Percentiles rank a stretch among this genome's conserved stretches.
Evolutionary conservation across 805 yeast species (phyloP).

Genomic region (Myxozyma kluyveri): DNA sequence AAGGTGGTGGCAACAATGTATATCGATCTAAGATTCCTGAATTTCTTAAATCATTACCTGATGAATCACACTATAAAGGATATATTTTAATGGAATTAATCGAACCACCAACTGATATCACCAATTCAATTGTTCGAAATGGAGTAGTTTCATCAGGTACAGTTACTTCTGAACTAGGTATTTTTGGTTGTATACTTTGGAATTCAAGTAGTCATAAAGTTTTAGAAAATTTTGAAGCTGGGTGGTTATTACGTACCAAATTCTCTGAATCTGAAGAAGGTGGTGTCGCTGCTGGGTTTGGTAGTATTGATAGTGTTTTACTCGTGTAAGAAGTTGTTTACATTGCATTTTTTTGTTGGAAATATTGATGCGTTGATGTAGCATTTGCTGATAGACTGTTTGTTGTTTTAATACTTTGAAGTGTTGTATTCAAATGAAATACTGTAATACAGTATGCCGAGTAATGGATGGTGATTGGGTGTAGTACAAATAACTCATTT

Average conservation of each 20-base stretch:
- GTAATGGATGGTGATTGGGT: too few relatives aligned
- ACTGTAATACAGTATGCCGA: too few relatives aligned
- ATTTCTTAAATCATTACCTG: constrained; percentile 58
- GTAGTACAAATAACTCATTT: too few relatives aligned
- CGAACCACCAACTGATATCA: constrained; percentile 59
- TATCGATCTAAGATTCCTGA: constrained; percentile 81
- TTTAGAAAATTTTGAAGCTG: constrained; percentile 64
- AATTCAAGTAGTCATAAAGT: constrained; percentile 57
- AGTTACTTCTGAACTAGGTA: constrained; percentile 85
- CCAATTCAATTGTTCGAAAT: constrained; percentile 69
- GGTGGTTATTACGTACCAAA: constrained; percentile 86
- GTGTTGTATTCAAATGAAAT: too few relatives aligned
- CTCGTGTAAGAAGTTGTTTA: constrained; percentile 46
- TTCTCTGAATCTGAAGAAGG: constrained; percentile 89
- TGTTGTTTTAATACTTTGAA: too few relatives aligned
- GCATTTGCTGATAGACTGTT: too few relatives aligned
- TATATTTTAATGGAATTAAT: constrained; percentile 93
- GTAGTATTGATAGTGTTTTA: constrained; percentile 85
- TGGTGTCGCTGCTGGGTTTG: constrained; percentile 99
- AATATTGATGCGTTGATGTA: too few relatives aligned
- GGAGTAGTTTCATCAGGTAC: constrained; percentile 64
- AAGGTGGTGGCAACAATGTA: constrained; percentile 97
- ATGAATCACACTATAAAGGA: constrained; percentile 72
- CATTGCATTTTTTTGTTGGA: too few relatives aligned
- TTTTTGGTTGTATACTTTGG: constrained; percentile 80